A percentile compares a stretch with the other conserved stretches of the same genome.
Evolutionary conservation across 345 rosid genomes (phyloP).

Genomic region (Cochlearia excelsa): DNA sequence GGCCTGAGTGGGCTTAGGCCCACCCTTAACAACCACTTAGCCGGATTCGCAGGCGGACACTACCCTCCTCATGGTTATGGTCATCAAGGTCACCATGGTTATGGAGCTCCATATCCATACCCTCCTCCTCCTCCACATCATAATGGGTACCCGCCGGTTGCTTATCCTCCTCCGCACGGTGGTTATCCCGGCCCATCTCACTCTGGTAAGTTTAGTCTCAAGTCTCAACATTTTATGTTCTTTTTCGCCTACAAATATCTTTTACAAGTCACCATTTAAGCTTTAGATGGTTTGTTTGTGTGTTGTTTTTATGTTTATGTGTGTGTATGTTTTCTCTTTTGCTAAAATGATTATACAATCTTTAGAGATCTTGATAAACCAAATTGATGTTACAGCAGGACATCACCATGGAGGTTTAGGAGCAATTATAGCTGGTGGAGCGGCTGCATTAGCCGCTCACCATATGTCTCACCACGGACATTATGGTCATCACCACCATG

Average conservation of each 20-base stretch:
- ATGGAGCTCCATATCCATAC: conserved; percentile 39
- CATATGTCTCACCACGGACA: conserved; percentile 55
- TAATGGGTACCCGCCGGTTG: conserved; percentile 57
- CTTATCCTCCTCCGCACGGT: conserved; percentile 47
- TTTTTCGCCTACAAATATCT: neutral
- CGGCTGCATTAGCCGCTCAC: conserved; percentile 71
- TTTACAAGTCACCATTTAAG: conserved; percentile 6
- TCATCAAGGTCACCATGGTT: conserved; percentile 13
- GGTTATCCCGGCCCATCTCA: conserved; percentile 38
- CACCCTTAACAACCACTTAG: too few relatives aligned
- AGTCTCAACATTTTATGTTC: neutral
- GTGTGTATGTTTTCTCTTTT: neutral
- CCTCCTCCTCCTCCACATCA: conserved; percentile 46
- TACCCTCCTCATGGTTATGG: conserved; percentile 38
- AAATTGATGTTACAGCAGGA: conserved; percentile 25
- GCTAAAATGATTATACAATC: conserved; percentile 1
- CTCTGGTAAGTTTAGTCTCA: conserved; percentile 25
- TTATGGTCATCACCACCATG: conserved; percentile 40
- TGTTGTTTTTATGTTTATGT: conserved; percentile 2
- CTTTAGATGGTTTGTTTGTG: neutral
- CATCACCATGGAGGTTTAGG: conserved; percentile 51
- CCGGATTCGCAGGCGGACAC: conserved; percentile 58
- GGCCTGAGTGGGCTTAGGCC: too few relatives aligned
- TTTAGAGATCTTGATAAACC: conserved; percentile 3
- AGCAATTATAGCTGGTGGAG: conserved; percentile 63